These are phyloP conservation scores for Vitis hybrid DNA, from an alignment of 177 flowering plant species.

Conservation along the genomic window DNA sequence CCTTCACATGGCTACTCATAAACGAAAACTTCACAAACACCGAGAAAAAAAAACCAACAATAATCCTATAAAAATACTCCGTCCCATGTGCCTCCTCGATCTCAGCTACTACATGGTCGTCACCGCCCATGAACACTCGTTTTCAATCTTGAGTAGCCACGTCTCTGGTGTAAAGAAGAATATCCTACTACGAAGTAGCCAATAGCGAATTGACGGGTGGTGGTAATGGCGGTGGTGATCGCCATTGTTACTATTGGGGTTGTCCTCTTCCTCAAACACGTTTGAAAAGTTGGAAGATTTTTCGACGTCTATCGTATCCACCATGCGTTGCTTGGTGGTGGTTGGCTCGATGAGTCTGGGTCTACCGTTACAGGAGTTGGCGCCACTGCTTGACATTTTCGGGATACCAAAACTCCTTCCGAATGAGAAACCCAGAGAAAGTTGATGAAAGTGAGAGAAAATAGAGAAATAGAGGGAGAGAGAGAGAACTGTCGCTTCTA, in stretches of 20 bases:
- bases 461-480: constrained; percentile 12
- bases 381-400: constrained; percentile 11
- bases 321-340: constrained; percentile 36
- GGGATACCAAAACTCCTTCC: neutral
- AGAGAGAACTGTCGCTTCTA: neutral
- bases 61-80: constrained; percentile 27
- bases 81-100: constrained; percentile 40
- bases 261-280: constrained; percentile 12
- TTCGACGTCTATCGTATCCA: constrained; percentile 25
- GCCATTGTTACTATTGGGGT: constrained; percentile 4
- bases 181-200: constrained; percentile 17
- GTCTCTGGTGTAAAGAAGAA: neutral
- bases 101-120: constrained; percentile 16
- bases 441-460: neutral
- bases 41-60: constrained; percentile 32
- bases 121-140: constrained; percentile 8
- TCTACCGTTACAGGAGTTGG: constrained; percentile 24
- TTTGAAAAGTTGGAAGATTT: neutral
- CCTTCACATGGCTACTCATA: constrained; percentile 21
- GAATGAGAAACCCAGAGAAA: neutral
- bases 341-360: constrained; percentile 22
- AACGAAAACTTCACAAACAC: constrained; percentile 41
- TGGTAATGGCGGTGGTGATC: constrained; percentile 23
- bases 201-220: constrained; percentile 25
- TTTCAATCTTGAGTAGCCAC: constrained; percentile 27